phyloP scores from a whole-genome alignment of 2,329 filamentous ascomycete species.

The Coniochaeta sp. region DNA sequence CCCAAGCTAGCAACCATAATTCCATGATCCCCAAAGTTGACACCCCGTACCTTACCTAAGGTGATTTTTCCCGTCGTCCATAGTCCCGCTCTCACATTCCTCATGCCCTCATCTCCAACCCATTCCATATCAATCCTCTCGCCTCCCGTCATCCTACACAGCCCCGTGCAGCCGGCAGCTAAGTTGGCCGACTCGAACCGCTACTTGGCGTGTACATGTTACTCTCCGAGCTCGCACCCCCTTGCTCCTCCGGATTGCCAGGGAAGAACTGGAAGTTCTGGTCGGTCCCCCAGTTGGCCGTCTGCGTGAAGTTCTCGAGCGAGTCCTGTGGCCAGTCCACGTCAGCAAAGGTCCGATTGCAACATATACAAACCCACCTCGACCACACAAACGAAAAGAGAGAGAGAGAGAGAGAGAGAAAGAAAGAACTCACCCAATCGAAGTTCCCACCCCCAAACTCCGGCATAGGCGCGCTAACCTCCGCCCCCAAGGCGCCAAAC shows the following conservation, averaged over 20 bases:
- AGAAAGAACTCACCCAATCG: conserved; percentile 45
- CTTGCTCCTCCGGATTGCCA: conserved; percentile 17
- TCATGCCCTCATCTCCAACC: neutral
- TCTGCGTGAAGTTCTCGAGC: conserved; percentile 50
- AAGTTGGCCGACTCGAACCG: neutral
- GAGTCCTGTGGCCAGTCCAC: conserved; percentile 32
- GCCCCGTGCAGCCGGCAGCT: too few relatives aligned
- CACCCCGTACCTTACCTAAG: neutral
- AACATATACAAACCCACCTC: too few relatives aligned
- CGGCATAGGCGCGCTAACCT: conserved; percentile 18
- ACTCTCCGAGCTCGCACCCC: conserved; percentile 3
- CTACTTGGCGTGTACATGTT: neutral
- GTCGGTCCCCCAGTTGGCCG: conserved; percentile 43
- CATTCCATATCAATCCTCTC: neutral
- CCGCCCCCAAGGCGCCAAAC: conserved; percentile 21
- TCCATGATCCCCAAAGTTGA: neutral
- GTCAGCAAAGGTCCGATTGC: conserved; percentile 12
- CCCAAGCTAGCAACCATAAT: neutral
- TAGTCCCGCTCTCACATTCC: neutral
- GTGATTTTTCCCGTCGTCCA: neutral
- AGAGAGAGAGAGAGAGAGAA: neutral
- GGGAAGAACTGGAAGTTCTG: conserved; percentile 44
- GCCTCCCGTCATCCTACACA: neutral
- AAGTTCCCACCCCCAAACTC: conserved; percentile 41
- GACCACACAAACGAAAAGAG: too few relatives aligned